These are phyloP conservation scores for Mycena galericulata DNA, from an alignment of 768 basidiomycete species.

Conservation along the genomic window DNA sequence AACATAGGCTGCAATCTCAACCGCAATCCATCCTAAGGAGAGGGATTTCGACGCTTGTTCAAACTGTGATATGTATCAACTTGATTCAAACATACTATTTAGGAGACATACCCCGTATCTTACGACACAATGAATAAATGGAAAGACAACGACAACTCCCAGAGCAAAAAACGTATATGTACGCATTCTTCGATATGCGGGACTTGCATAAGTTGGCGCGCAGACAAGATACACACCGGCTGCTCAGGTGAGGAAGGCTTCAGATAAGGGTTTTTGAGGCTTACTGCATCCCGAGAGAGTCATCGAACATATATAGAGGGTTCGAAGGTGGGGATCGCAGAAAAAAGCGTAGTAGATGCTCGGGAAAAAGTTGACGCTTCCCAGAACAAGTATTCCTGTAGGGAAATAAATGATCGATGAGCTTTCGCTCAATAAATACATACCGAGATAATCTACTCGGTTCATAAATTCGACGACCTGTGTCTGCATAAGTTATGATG, in stretches of 20 bases:
- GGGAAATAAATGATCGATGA: not conserved
- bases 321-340: conserved; percentile 9
- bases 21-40: conserved; percentile 16
- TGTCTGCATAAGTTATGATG: not conserved
- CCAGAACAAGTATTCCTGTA: conserved; percentile 27
- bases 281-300: conserved; percentile 16
- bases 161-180: conserved; percentile 32
- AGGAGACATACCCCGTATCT: conserved; percentile 11
- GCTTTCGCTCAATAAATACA: not conserved
- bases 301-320: conserved; percentile 23
- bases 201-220: conserved; percentile 17
- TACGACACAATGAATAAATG: conserved; percentile 20
- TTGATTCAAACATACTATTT: too few species aligned
- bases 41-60: conserved; percentile 5
- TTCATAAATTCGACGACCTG: conserved; percentile 29
- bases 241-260: too few species aligned
- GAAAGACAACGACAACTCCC: conserved; percentile 16
- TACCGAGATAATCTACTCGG: conserved; percentile 30
- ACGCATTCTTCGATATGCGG: conserved; percentile 21
- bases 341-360: conserved; percentile 31
- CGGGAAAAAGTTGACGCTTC: conserved; percentile 30
- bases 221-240: conserved; percentile 26
- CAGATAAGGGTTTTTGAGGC: too few species aligned
- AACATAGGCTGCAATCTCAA: conserved; percentile 18
- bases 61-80: too few species aligned